A percentile compares a stretch with the other conserved stretches of the same genome.
These are phyloP conservation scores for Acanthamoeba pearcei DNA, from an alignment of 208 protist genomes.

Conservation along the genomic window DNA sequence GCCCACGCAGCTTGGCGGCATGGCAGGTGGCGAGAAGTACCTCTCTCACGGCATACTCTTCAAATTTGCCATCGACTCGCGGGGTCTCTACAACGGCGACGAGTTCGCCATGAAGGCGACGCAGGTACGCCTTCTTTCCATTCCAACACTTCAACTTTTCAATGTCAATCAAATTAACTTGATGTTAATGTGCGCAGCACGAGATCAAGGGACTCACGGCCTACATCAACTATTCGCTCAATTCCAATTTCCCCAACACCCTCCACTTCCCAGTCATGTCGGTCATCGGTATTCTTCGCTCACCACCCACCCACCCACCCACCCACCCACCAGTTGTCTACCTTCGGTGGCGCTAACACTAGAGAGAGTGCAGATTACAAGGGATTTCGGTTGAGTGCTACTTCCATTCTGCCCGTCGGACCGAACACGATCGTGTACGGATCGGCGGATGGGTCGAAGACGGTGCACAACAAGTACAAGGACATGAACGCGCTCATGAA, in stretches of 20 bases:
- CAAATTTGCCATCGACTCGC: constrained; percentile 40
- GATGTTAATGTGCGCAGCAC: neutral
- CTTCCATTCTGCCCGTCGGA: constrained; percentile 25
- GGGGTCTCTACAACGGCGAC: constrained; percentile 24
- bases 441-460: neutral
- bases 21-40: constrained; percentile 66
- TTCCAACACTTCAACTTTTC: neutral
- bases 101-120: constrained; percentile 68
- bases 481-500: constrained; percentile 63
- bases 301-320: too few relatives aligned
- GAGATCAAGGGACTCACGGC: constrained; percentile 73
- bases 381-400: constrained; percentile 30
- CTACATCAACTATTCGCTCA: constrained; percentile 66
- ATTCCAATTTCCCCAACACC: neutral
- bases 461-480: constrained; percentile 51
- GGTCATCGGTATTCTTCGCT: constrained; percentile 6
- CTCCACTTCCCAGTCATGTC: constrained; percentile 29
- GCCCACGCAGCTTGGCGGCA: constrained; percentile 26
- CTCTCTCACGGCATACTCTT: constrained; percentile 56
- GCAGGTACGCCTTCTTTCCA: neutral
- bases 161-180: neutral
- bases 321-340: too few relatives aligned
- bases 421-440: constrained; percentile 65
- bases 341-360: too few relatives aligned
- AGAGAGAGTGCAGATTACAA: constrained; percentile 28